A percentile compares a stretch with the other conserved stretches of the same genome.
phyloP scores from a whole-genome alignment of 495 filamentous ascomycete species.

The Aspergillus cavernicola region DNA sequence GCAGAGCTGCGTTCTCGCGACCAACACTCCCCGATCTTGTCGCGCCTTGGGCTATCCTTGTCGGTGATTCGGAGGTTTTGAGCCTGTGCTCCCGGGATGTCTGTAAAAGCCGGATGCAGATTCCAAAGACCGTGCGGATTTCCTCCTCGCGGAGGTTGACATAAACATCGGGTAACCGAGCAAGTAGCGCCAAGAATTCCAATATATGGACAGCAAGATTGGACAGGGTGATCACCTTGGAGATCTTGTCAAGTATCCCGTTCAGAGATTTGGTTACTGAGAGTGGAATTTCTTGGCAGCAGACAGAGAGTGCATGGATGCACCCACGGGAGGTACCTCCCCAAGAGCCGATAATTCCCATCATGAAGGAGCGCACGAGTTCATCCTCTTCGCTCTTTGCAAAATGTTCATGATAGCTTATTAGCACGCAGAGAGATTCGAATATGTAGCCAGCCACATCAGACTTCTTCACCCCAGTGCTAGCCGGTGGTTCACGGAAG shows the following conservation, averaged over 20 bases:
- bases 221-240: slow-evolving; percentile 89
- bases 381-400: slow-evolving; percentile 83
- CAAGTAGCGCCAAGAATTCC: slow-evolving; percentile 84
- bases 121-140: slow-evolving; percentile 87
- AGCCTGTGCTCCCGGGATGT: slow-evolving; percentile 57
- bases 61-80: slow-evolving; percentile 33
- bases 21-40: slow-evolving; percentile 39
- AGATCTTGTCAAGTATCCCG: slow-evolving; percentile 83
- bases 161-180: slow-evolving; percentile 79
- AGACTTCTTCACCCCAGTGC: slow-evolving; percentile 74
- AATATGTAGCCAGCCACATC: slow-evolving; percentile 88
- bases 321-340: slow-evolving; percentile 85
- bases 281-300: slow-evolving; percentile 85
- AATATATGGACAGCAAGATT: slow-evolving; percentile 89
- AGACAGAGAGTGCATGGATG: slow-evolving; percentile 90
- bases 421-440: slow-evolving; percentile 74
- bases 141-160: slow-evolving; percentile 84
- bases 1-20: slow-evolving; percentile 35
- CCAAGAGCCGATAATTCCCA: slow-evolving; percentile 73
- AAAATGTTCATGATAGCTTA: slow-evolving; percentile 84
- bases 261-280: slow-evolving; percentile 78
- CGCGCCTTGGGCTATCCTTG: slow-evolving; percentile 26
- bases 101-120: slow-evolving; percentile 89
- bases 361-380: slow-evolving; percentile 77
- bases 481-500: slow-evolving; percentile 70